Evolutionary conservation across 2,329 filamentous ascomycete species (phyloP).

Genomic region (Trichoderma harzianum): DNA sequence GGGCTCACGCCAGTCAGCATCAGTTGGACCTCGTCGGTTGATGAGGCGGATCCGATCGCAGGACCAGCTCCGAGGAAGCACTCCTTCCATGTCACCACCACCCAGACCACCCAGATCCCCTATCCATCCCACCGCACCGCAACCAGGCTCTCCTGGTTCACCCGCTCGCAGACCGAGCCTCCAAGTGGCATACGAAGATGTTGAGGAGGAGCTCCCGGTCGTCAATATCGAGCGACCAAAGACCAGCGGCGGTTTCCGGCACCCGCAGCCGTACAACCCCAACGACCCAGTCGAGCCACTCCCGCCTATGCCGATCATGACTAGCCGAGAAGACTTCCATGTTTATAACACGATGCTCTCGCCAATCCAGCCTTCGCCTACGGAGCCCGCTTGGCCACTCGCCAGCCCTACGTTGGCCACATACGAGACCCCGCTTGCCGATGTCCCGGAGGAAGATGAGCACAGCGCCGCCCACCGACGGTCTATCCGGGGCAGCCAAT

Average conservation of each 20-base stretch:
- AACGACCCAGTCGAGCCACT: conserved; percentile 24
- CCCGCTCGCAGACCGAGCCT: conserved; percentile 57
- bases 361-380: conserved; percentile 23
- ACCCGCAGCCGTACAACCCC: conserved; percentile 41
- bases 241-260: conserved; percentile 45
- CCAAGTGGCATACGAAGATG: conserved; percentile 44
- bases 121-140: conserved; percentile 29
- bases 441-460: conserved; percentile 64
- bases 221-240: conserved; percentile 41
- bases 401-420: conserved; percentile 25
- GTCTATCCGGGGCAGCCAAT: conserved; percentile 53
- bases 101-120: conserved; percentile 42
- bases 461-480: conserved; percentile 34
- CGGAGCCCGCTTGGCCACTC: conserved; percentile 43
- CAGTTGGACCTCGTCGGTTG: conserved; percentile 32
- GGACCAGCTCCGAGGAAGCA: conserved; percentile 45
- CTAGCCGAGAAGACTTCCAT: conserved; percentile 9
- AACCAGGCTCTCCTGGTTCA: conserved; percentile 40
- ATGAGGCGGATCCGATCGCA: conserved; percentile 47
- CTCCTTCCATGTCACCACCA: conserved; percentile 46
- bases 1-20: conserved; percentile 15
- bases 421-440: conserved; percentile 47
- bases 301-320: conserved; percentile 3
- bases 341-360: background rate
- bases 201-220: conserved; percentile 31